Evolutionary conservation across 805 yeast species (phyloP).

Genomic region (Kluyveromyces siamensis): DNA sequence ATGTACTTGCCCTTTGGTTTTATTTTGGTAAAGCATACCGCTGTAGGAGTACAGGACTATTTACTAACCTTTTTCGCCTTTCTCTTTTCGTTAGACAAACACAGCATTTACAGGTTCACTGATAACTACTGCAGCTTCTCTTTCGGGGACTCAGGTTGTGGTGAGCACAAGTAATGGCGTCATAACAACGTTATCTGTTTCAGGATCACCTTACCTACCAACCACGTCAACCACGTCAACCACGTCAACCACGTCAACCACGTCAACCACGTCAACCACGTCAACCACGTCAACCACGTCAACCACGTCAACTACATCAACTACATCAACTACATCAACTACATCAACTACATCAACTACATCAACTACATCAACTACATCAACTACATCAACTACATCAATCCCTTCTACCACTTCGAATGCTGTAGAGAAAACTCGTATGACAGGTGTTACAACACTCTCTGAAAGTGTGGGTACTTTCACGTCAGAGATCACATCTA

Average conservation of each 20-base stretch:
- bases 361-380: background rate
- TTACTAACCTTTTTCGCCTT: too few relatives aligned
- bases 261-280: background rate
- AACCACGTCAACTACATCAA: background rate
- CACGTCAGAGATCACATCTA: background rate
- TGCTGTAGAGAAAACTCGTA: background rate
- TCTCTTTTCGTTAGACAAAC: conserved; percentile 4
- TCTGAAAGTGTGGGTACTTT: background rate
- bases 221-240: background rate
- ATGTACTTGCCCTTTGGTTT: too few relatives aligned
- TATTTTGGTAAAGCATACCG: too few relatives aligned
- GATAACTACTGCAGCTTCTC: conserved; percentile 4
- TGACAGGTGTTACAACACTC: background rate
- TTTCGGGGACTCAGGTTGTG: conserved; percentile 4
- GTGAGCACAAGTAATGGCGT: conserved; percentile 2
- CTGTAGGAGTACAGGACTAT: too few relatives aligned
- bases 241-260: background rate
- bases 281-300: background rate
- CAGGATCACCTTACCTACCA: background rate
- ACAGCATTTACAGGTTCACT: conserved; percentile 4
- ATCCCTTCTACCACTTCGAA: background rate
- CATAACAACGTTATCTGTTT: background rate
- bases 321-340: background rate
- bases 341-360: background rate
- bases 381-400: background rate